phyloP scores from a whole-genome alignment of 192 early-diverging fungal genomes.

The Coemansia sp. region DNA sequence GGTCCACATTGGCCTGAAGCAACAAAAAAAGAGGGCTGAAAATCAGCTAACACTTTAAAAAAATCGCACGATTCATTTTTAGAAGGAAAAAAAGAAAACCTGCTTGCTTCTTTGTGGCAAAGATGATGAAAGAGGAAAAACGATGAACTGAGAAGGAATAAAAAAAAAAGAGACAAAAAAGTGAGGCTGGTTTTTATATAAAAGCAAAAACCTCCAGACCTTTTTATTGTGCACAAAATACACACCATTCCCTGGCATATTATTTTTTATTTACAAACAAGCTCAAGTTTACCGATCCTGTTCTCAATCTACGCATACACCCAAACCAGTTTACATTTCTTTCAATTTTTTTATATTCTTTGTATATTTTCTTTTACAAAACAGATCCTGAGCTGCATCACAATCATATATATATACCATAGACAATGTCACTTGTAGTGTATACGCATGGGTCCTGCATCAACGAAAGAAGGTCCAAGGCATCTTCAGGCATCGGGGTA shows the following conservation, averaged over 20 bases:
- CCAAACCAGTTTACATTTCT: no score
- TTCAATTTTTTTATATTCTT: no score
- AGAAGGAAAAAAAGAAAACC: background rate
- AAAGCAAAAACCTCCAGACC: no score
- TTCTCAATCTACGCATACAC: no score
- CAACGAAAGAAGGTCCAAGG: conserved; percentile 57
- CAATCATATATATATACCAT: background rate
- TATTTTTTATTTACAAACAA: no score
- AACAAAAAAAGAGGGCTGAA: background rate
- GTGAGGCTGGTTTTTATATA: background rate
- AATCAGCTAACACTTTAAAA: background rate
- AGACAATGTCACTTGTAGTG: conserved; percentile 26
- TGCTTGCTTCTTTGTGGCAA: background rate
- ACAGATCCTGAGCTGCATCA: no score
- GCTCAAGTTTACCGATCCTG: no score
- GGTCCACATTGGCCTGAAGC: background rate
- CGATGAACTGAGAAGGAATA: no score
- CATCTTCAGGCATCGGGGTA: conserved; percentile 12
- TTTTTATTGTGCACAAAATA: no score
- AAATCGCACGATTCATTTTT: background rate
- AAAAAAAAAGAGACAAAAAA: background rate
- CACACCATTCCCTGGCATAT: no score
- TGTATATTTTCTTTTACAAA: no score
- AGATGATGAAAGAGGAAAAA: background rate
- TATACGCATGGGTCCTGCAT: conserved; percentile 76